Base-by-base conservation (phyloP, 495 filamentous ascomycete genomes). In the Astrothelium subdiscretum region DNA sequence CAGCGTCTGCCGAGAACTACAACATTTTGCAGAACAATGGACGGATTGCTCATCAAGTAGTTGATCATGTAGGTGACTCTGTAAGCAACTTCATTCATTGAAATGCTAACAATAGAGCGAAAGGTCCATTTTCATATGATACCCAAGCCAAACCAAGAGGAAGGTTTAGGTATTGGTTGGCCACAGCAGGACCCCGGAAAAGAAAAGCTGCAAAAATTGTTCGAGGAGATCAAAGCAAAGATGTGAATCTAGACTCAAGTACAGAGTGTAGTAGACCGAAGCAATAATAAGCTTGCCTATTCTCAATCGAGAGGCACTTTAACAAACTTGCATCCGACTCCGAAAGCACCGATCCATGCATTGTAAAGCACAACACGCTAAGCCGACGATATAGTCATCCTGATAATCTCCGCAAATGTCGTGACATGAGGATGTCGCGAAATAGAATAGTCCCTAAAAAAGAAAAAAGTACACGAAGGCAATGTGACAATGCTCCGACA, bases 21-120 rank as follows among this genome's bases (percentile, higher is more conserved):
- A 99, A 99, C 71, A 80, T 99, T 59, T 76, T 99, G 64, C 94
- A 99, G 79, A 99, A 99, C 77, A 99, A 99, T 70, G 94, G 94
- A 29, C 76, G 81, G 24, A 80, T 89, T 70, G 94, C 94, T n/a
- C 95, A 99, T 76, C 94, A 99, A 76, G 79, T 86, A 60, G 95
- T 99, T 63, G 88, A 87, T 65, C 94, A 99, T 77, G 94, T 95
- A 76, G 75, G 84, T 38, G 31, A 20, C 20, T 26, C 15, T 15
- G 8, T 20, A 54, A 54, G 12, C 20, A 8, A 12, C 3, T 54
- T 20, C 5, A 27, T 20, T 54, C n/a, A 27, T 10, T 15, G 20
- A 18, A 12, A 35, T 32, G 11, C 13, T 51, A 32, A 52, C 22
- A n/a, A 11, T 24, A 57, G 8, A 12, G 15, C 35, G 11, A 26